Percentiles rank a stretch among this genome's conserved stretches.
These are phyloP conservation scores for Beauveria brongniartii DNA, from an alignment of 2,329 filamentous ascomycete genomes.

Conservation along the genomic window DNA sequence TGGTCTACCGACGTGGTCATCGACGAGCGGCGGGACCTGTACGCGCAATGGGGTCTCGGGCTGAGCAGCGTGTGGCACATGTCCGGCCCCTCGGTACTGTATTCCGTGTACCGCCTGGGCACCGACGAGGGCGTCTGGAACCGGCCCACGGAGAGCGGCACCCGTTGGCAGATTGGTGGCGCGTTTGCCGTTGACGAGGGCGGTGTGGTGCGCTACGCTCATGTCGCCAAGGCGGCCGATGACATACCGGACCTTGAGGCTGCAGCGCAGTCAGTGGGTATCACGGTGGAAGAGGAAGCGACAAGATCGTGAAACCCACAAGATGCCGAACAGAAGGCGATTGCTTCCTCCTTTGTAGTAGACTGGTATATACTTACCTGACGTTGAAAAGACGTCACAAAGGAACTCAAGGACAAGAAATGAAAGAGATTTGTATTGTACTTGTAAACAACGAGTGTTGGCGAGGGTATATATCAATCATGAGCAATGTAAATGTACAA, in stretches of 20 bases:
- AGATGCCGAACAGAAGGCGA: background rate
- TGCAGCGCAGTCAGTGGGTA: slow-evolving; percentile 21
- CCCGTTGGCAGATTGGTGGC: slow-evolving; percentile 60
- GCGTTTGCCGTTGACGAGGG: slow-evolving; percentile 44
- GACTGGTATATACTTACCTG: too few species aligned
- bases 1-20: slow-evolving; percentile 51
- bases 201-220: slow-evolving; percentile 24
- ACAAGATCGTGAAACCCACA: background rate
- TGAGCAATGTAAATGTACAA: background rate
- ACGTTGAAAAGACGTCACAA: too few species aligned
- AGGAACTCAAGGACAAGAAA: background rate
- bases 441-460: background rate
- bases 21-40: slow-evolving; percentile 52
- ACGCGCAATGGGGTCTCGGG: slow-evolving; percentile 59
- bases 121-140: slow-evolving; percentile 59
- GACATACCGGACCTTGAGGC: slow-evolving; percentile 24
- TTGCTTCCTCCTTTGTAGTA: too few species aligned
- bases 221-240: slow-evolving; percentile 23
- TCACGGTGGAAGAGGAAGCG: slow-evolving; percentile 3
- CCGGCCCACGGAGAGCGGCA: slow-evolving; percentile 55
- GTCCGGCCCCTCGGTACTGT: slow-evolving; percentile 47
- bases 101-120: slow-evolving; percentile 48
- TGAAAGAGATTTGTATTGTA: background rate
- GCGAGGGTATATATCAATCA: background rate
- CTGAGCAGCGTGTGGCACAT: slow-evolving; percentile 54